A percentile compares a stretch with the other conserved stretches of the same genome.
These are phyloP conservation scores for Gardenia jasminoides DNA, from an alignment of 257 asterid genomes.

Conservation along the genomic window DNA sequence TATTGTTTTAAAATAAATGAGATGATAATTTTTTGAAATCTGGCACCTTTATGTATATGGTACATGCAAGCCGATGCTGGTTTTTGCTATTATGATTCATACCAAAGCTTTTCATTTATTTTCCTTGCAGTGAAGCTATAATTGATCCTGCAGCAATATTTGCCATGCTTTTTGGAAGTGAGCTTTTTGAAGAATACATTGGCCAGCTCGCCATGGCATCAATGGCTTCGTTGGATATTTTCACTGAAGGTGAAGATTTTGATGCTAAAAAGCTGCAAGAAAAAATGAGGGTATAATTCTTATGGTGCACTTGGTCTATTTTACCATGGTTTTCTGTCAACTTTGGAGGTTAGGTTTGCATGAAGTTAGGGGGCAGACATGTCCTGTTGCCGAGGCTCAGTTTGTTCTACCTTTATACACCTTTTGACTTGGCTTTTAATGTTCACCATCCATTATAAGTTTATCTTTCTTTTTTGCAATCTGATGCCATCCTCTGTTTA, in stretches of 20 bases:
- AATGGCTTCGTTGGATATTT: slow-evolving; percentile 91
- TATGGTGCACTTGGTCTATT: background rate
- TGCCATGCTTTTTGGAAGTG: slow-evolving; percentile 99
- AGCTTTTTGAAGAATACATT: slow-evolving; percentile 96
- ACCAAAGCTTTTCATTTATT: slow-evolving; percentile 13
- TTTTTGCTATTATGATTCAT: background rate
- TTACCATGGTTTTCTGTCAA: background rate
- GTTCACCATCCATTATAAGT: background rate
- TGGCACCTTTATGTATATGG: background rate
- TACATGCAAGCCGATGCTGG: background rate
- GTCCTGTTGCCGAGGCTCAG: background rate
- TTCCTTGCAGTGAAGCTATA: slow-evolving; percentile 75
- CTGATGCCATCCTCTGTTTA: background rate
- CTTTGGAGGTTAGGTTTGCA: slow-evolving; percentile 1
- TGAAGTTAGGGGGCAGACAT: background rate
- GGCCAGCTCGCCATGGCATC: slow-evolving; percentile 99
- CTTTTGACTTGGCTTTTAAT: background rate
- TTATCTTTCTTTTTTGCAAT: background rate
- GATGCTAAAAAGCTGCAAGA: slow-evolving; percentile 89
- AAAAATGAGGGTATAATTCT: slow-evolving; percentile 77
- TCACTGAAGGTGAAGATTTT: slow-evolving; percentile 77
- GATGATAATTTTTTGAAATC: slow-evolving; percentile 3
- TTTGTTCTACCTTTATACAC: background rate
- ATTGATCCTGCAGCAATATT: slow-evolving; percentile 99
- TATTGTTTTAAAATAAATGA: slow-evolving; percentile 1